Evolutionary conservation across 371 early-diverging fungal species (phyloP).

Genomic region (Dichotomocladium elegans): DNA sequence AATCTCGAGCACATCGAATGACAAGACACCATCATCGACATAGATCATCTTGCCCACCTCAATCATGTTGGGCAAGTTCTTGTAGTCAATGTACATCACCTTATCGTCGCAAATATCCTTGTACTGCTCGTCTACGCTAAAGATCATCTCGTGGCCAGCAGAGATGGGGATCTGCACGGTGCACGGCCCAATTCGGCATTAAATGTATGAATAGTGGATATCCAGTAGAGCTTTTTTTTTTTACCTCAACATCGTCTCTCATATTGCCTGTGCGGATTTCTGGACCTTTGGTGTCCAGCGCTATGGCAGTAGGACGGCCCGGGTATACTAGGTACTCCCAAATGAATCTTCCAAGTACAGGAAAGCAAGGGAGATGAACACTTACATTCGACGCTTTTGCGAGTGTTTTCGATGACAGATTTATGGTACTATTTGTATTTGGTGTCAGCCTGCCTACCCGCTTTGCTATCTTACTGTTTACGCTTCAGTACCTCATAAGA

Average conservation of each 20-base stretch:
- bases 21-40: slow-evolving; percentile 79
- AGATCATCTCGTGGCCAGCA: slow-evolving; percentile 70
- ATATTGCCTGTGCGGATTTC: slow-evolving; percentile 82
- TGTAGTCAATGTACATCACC: slow-evolving; percentile 81
- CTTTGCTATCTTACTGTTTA: slow-evolving; percentile 1
- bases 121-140: slow-evolving; percentile 72
- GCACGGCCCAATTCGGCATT: slow-evolving; percentile 15
- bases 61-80: slow-evolving; percentile 76
- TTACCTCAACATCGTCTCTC: slow-evolving; percentile 39
- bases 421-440: slow-evolving; percentile 70
- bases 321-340: slow-evolving; percentile 11
- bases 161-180: slow-evolving; percentile 62
- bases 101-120: slow-evolving; percentile 61
- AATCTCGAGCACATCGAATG: slow-evolving; percentile 69
- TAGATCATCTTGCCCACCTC: slow-evolving; percentile 80
- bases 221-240: background rate
- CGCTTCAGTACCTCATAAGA: slow-evolving; percentile 85
- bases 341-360: background rate
- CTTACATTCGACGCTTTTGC: slow-evolving; percentile 52
- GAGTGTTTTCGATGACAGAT: slow-evolving; percentile 78
- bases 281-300: slow-evolving; percentile 86
- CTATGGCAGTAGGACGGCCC: slow-evolving; percentile 64
- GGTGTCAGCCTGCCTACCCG: background rate
- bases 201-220: background rate
- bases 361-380: background rate